Base-by-base conservation (phyloP, 2,329 filamentous ascomycete genomes). In the Cordyceps tenuipes region DNA sequence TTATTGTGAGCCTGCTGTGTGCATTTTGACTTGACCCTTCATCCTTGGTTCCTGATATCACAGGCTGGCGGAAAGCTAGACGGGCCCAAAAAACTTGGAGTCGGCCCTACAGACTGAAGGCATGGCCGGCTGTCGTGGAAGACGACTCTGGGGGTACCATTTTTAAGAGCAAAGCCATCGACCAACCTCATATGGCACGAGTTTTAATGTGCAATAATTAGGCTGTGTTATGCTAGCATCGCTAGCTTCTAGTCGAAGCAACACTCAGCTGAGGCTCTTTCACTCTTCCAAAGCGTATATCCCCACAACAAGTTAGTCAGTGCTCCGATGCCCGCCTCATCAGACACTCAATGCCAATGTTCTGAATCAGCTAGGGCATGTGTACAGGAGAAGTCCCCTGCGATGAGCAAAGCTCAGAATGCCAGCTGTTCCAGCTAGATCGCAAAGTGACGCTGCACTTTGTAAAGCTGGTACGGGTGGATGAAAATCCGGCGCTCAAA, bases 231-330 rank as follows among this genome's bases (percentile, higher is more conserved):
- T 23, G 41, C 54, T 23, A 19, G 34, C 15, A 31, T 5, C 29
- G 46, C 34, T 50, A 31, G 21, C 44, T 50, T 15, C 13, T 2
- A 47, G 19, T 47, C 6, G 15, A 50, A 47, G 29, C 23, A 50
- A 46, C 23, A 21, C 36, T 57, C 55, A 57, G 55, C 55, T 57
- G 55, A 50, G 55, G 55, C 55, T 57, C 47, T 17, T 56, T 26
- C 21, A 26, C 55, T 57, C 47, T 17, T 56, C 41, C 21, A 26
- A 56, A 41, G 51, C 51, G 51, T 41, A 15, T 13, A 21, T 5
- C 8, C 46, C 55, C 47, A 31, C 47, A 7, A 5, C 21, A 31
- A 43, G 19, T 41, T 41, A 6, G 21, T 41, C 19, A 34, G 17
- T 19, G 15, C 26, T 23, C 19, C 15, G 34, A 8, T 10, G 17